phyloP scores from a whole-genome alignment of 225 moss, liverwort and hornwort genomes.

The Pseudisothecium myosuroides region DNA sequence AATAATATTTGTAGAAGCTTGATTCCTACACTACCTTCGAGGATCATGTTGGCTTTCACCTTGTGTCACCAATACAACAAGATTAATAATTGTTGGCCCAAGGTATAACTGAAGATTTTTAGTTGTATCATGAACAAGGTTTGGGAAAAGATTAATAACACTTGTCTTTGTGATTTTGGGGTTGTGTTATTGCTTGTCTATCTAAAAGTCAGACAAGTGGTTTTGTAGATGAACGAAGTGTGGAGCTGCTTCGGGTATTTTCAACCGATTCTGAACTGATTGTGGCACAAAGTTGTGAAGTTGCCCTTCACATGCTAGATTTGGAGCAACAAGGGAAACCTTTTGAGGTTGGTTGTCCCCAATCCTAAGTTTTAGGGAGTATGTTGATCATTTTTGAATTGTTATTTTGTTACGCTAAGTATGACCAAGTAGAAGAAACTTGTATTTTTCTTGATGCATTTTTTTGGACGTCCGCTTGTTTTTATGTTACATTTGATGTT shows the following conservation, averaged over 20 bases:
- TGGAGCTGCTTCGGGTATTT: not conserved
- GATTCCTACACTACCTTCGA: not conserved
- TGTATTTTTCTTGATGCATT: not conserved
- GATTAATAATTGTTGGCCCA: not conserved
- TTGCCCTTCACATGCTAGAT: not conserved
- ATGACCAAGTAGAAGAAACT: not conserved
- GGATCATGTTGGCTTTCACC: not conserved
- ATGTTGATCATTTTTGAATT: not conserved
- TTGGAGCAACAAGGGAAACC: not conserved
- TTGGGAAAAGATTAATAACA: not conserved
- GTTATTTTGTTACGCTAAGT: not conserved
- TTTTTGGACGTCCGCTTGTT: not conserved
- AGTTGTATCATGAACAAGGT: not conserved
- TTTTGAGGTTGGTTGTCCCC: not conserved
- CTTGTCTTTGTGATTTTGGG: not conserved
- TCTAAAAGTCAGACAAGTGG: not conserved
- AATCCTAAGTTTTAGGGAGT: not conserved
- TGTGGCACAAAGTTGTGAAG: not conserved
- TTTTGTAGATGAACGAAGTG: not conserved
- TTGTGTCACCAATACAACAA: not conserved
- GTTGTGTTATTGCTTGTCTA: not conserved
- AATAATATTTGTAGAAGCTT: not conserved
- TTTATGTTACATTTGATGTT: rapidly evolving
- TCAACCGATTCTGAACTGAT: not conserved
- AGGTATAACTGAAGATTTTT: not conserved